Evolutionary conservation across 202 grass and related monocot species (phyloP).

Genomic region (Panicum virgatum): DNA sequence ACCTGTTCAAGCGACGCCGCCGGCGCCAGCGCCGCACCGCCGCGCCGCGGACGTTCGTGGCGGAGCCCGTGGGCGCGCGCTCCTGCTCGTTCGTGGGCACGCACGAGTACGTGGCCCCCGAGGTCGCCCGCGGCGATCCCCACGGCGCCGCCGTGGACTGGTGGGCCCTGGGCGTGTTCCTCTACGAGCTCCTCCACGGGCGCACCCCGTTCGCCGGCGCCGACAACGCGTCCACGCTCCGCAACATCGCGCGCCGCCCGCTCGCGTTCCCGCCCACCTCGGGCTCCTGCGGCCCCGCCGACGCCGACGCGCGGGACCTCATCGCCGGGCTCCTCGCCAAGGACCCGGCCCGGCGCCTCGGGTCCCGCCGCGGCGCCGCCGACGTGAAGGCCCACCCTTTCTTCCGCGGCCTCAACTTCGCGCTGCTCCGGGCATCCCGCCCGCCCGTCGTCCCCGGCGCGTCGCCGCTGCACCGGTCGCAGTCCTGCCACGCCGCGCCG

Average conservation of each 20-base stretch:
- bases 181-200: conserved; percentile 71
- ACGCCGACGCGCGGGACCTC: conserved; percentile 58
- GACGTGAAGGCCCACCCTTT: conserved; percentile 78
- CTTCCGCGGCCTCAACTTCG: conserved; percentile 71
- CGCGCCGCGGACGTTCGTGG: conserved; percentile 48
- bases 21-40: not conserved
- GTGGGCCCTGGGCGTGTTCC: conserved; percentile 81
- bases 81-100: conserved; percentile 85
- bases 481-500: conserved; percentile 40
- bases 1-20: conserved; percentile 18
- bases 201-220: conserved; percentile 67
- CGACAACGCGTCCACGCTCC: conserved; percentile 58
- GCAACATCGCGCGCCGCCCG: conserved; percentile 61
- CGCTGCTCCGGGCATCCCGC: conserved; percentile 57
- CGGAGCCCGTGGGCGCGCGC: conserved; percentile 63
- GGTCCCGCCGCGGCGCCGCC: conserved; percentile 60
- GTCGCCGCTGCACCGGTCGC: conserved; percentile 34
- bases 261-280: conserved; percentile 44
- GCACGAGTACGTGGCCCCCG: conserved; percentile 78
- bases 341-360: conserved; percentile 57
- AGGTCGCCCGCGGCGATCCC: conserved; percentile 55
- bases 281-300: not conserved
- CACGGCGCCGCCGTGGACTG: conserved; percentile 90
- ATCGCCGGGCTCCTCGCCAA: conserved; percentile 64
- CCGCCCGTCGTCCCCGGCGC: conserved; percentile 66